Percentiles rank a stretch among this genome's conserved stretches.
These are phyloP conservation scores for Daldinia loculata DNA, from an alignment of 495 filamentous ascomycete genomes.

Conservation along the genomic window DNA sequence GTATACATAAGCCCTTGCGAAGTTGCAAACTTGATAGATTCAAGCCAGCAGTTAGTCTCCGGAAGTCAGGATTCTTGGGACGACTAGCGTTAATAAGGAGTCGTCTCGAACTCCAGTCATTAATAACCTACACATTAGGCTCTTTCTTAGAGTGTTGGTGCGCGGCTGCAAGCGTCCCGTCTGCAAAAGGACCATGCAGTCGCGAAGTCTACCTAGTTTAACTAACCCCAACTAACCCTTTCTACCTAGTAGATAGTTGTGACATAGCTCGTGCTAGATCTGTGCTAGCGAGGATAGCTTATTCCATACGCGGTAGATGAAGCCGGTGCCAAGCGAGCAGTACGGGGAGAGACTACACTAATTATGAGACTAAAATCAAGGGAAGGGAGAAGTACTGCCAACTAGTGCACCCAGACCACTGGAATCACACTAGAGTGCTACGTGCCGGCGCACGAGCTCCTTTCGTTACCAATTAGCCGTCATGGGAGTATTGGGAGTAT, in stretches of 20 bases:
- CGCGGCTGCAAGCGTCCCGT: constrained; percentile 33
- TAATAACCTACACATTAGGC: constrained; percentile 31
- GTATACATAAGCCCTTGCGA: constrained; percentile 31
- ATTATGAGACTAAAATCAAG: not conserved
- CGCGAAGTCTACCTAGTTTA: not conserved
- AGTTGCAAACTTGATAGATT: constrained; percentile 17
- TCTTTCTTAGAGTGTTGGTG: constrained; percentile 29
- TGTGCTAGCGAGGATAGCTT: constrained; percentile 15
- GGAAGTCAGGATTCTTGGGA: constrained; percentile 24
- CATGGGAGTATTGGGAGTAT: constrained; percentile 15
- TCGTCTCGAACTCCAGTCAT: constrained; percentile 34
- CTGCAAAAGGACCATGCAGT: constrained; percentile 45
- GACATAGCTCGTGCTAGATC: not conserved
- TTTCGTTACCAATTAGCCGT: constrained; percentile 35
- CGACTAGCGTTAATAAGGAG: constrained; percentile 16
- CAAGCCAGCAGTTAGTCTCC: constrained; percentile 28
- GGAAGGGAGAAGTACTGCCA: constrained; percentile 1
- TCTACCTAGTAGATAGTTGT: constrained; percentile 1
- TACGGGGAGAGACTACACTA: constrained; percentile 3
- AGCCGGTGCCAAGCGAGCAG: constrained; percentile 27
- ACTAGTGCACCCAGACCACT: constrained; percentile 39
- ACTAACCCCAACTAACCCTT: not conserved
- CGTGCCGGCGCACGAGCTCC: constrained; percentile 39
- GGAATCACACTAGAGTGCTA: constrained; percentile 40
- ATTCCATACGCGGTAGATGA: constrained; percentile 35